phyloP scores from a whole-genome alignment of 2,329 filamentous ascomycete genomes.

The Aspergillus fijiensis region DNA sequence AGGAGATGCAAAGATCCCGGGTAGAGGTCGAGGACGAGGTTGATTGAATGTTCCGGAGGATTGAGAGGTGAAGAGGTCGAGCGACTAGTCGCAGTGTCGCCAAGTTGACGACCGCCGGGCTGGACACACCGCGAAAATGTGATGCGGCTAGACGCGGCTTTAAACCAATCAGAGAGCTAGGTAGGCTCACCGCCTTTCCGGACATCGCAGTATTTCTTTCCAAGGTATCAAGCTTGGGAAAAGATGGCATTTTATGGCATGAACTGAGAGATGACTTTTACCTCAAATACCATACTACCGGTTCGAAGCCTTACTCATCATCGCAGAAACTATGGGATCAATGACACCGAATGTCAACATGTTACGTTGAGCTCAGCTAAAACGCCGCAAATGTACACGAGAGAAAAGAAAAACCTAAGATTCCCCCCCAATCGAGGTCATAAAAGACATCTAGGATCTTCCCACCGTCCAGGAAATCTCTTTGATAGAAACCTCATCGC shows the following conservation, averaged over 20 bases:
- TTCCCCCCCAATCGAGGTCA: too few species aligned
- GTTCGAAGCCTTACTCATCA: too few species aligned
- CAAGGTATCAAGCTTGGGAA: neutral
- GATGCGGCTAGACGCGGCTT: conserved; percentile 25
- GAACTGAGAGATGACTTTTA: too few species aligned
- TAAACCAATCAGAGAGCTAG: conserved; percentile 25
- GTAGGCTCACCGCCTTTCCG: conserved; percentile 26
- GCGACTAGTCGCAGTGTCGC: conserved; percentile 8
- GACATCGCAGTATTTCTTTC: neutral
- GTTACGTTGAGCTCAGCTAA: neutral
- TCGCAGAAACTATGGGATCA: too few species aligned
- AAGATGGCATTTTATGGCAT: neutral
- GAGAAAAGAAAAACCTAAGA: neutral
- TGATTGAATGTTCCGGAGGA: conserved; percentile 9
- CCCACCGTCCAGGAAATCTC: conserved; percentile 84
- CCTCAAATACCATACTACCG: too few species aligned
- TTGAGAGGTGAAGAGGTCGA: conserved; percentile 6
- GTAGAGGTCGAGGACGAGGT: neutral
- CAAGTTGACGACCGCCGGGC: conserved; percentile 13
- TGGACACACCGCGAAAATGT: conserved; percentile 35
- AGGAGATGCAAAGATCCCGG: neutral
- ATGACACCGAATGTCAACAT: neutral
- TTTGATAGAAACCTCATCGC: conserved; percentile 89
- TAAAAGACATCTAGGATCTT: conserved; percentile 55
- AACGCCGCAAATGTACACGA: neutral